phyloP scores from a whole-genome alignment of 768 basidiomycete species.

The Hygrophoropsis aurantiaca region DNA sequence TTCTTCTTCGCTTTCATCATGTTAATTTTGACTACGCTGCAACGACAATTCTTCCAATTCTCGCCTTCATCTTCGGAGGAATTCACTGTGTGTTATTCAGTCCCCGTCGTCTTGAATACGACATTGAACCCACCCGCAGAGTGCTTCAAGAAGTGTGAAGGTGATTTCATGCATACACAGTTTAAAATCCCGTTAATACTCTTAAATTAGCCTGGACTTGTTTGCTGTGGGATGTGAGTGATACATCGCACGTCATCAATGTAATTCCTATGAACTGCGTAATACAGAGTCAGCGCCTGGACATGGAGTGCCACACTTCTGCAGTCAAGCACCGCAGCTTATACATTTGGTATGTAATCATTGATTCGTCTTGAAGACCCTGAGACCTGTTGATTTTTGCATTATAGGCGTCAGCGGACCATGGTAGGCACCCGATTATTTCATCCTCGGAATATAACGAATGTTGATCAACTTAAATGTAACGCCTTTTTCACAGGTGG shows the following conservation, averaged over 20 bases:
- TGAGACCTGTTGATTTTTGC: neutral
- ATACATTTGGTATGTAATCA: conserved; percentile 37
- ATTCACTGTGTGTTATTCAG: conserved; percentile 36
- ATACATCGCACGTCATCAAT: neutral
- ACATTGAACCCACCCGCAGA: conserved; percentile 23
- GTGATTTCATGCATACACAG: conserved; percentile 14
- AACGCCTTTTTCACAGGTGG: conserved; percentile 35
- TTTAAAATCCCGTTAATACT: neutral
- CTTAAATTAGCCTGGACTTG: conserved; percentile 41
- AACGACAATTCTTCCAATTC: conserved; percentile 45
- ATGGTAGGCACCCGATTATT: conserved; percentile 41
- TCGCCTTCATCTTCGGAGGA: conserved; percentile 49
- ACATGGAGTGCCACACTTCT: conserved; percentile 58
- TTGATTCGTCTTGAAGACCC: neutral
- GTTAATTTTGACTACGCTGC: conserved; percentile 44
- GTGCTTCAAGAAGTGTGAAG: conserved; percentile 47
- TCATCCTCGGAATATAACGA: neutral
- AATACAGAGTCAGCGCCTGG: conserved; percentile 48
- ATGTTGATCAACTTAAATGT: neutral
- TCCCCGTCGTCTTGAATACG: neutral
- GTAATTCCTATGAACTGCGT: neutral
- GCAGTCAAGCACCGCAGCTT: conserved; percentile 53
- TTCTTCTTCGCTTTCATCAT: conserved; percentile 51
- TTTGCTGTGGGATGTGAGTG: conserved; percentile 49
- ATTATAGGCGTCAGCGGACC: conserved; percentile 46